Percentiles rank a stretch among this genome's conserved stretches.
Evolutionary conservation across 768 basidiomycete species (phyloP).

Genomic region (Lactifluus volemus): DNA sequence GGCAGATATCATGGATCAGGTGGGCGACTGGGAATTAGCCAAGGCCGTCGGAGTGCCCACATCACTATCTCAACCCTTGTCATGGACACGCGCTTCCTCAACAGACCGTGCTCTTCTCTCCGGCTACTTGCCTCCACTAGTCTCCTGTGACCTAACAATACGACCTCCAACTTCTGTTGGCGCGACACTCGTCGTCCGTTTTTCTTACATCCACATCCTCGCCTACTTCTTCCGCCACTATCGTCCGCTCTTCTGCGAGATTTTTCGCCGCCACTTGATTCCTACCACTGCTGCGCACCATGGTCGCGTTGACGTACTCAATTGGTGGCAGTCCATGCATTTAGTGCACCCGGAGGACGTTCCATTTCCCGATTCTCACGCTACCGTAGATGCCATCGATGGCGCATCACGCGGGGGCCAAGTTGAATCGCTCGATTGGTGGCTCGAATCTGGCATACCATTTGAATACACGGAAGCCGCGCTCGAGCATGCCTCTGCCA

Average conservation of each 20-base stretch:
- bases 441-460: slow-evolving; percentile 54
- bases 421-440: slow-evolving; percentile 72
- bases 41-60: slow-evolving; percentile 71
- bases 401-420: slow-evolving; percentile 73
- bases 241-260: slow-evolving; percentile 51
- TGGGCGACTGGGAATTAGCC: slow-evolving; percentile 80
- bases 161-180: slow-evolving; percentile 64
- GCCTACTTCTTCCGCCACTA: slow-evolving; percentile 63
- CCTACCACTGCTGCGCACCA: slow-evolving; percentile 72
- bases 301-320: slow-evolving; percentile 61
- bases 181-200: slow-evolving; percentile 56
- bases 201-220: slow-evolving; percentile 69
- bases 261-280: slow-evolving; percentile 60
- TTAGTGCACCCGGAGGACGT: slow-evolving; percentile 54
- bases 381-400: slow-evolving; percentile 65
- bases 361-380: slow-evolving; percentile 42
- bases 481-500: slow-evolving; percentile 70
- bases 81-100: slow-evolving; percentile 62
- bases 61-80: slow-evolving; percentile 50
- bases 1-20: slow-evolving; percentile 65
- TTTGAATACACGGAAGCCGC: slow-evolving; percentile 75
- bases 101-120: slow-evolving; percentile 69
- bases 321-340: slow-evolving; percentile 71
- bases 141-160: slow-evolving; percentile 44
- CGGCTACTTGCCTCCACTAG: slow-evolving; percentile 50